Base-by-base conservation (phyloP, 768 basidiomycete species). In the Cystofilobasidium ferigula region DNA sequence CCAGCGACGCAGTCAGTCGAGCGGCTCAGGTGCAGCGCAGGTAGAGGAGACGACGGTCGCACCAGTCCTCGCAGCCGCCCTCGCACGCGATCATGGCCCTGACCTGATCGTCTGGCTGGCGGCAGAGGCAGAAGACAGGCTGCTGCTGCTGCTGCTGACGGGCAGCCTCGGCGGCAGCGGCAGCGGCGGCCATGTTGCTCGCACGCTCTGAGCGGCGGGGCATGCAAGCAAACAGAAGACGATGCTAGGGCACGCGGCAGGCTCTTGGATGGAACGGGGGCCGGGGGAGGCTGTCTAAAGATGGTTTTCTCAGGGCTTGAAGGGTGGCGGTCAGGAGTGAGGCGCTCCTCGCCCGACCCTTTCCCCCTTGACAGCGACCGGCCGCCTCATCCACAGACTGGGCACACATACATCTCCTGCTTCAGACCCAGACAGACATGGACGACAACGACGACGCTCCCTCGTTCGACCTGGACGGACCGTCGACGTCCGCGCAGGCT, bases 81-180 rank as follows among this genome's bases (percentile, higher is more conserved):
- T 68, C 67, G 38, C 67, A 68, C 3, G 61, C 67, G 30, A 68
- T 68, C 67, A 68, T 68, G 24, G 26, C 2, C 40, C 62, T 24
- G 12, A 43, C 20, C 4, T 20, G 14, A 13, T 62, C 62, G 30
- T 68, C 61, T 5, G 61, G 61, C 42, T 40, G 18, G 1, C 48
- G 43, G 32, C 67, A 68, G 8, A 58, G 57, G 47, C 67, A 68
- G 57, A 58, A 68, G 28, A 59, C 36, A 3, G 65, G 65, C 8
- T 28, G 63, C 20, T 9, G 22, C 38, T 10, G 28, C 54, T 32
- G 34, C 36, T 9, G 62, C 35, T 9, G 28, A 36, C 18, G 48
- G 35, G 45, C 45, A 47, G 45, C 45, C 22, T 20, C 45, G 13
- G 45, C 45, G 24, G 45, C 45, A 42, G 40, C 40, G 20, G 40